Base-by-base conservation (phyloP, 768 basidiomycete genomes). In the Cyathus striatus region DNA sequence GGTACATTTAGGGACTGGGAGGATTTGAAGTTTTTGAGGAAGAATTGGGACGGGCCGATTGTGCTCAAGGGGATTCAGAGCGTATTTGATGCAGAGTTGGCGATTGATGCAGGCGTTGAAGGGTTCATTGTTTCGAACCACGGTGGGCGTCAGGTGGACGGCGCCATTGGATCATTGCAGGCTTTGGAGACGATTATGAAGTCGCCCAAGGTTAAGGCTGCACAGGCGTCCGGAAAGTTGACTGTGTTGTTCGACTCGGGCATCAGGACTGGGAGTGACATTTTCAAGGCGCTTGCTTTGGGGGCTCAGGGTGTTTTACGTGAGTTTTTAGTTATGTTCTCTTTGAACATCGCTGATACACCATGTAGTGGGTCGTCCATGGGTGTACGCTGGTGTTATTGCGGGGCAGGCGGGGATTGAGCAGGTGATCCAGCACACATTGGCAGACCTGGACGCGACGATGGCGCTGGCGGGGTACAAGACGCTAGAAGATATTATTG, bases 41-140 rank as follows among this genome's bases (percentile, higher is more conserved):
- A 82, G 18, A 77, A 83, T 43, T 90, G 87, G 89, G 76, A 86
- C 13, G 86, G 87, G 0, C 84, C 84, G 1, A 60, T 91, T 41
- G 62, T 90, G 14, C 63, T 90, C 38, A 91, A 91, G 57, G 88
- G 87, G 2, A 86, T 92, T 42, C 82, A 88, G 54, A 68, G 65
- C 35, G 75, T 77, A 14, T 64, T 73, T 67, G 87, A 90, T 57
- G 87, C 86, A 2, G 76, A 85, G 54, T 76, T 72, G 52, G 83
- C 85, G 0, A 56, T 87, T 12, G 77, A 84, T 21, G 52, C 71
- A 16, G 77, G 83, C 1, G 69, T 79, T 12, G 75, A 90, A 43
- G 88, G 85, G 1, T 84, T 91, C 45, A 58, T 91, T 38, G 83
- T 90, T 13, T 88, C 85, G 7, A 92, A 90, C 53, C 88, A 90